Base-by-base conservation (phyloP, 805 yeast species). In the Isabelozyma pseudorhagii region DNA sequence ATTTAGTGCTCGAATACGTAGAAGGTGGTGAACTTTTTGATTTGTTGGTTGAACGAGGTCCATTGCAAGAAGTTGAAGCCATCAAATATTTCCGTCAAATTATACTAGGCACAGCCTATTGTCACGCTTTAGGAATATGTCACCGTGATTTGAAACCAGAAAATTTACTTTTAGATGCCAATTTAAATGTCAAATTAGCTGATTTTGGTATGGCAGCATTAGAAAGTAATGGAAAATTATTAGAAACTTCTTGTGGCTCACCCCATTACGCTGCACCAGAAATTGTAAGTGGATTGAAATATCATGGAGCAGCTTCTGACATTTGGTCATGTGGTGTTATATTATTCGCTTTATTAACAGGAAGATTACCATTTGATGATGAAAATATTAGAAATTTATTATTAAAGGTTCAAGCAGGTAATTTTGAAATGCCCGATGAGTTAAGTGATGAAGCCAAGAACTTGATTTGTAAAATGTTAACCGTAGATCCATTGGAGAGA, bases 201-300 rank as follows among this genome's bases (percentile, higher is more conserved):
- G 96, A 88, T 69, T 88, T 88, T 61, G 96, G 96, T 48, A 88
- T 88, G 96, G 96, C 96, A 27, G 94, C 94, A 18, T 72, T 88
- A 52, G 93, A 88, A 63, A 78, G 83, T 53, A 82, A 82, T 49
- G 89, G 84, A 47, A 80, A 81, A 63, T 69, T 88, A 48, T 71
- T 88, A 47, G 90, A 86, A 64, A 88, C 96, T 4, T 83, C 89
- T 13, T 88, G 96, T 71, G 96, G 96, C 4, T 85, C 92, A 18
- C 96, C 96, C 15, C 96, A 88, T 70, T 88, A 88, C 66, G 94
- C 94, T 6, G 88, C 96, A 2, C 96, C 96, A 0, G 96, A 88
- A 67, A 87, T 88, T 54, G 93, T 88, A 15, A 78, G 84, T 59
- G 93, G 94, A 14, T 79, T 80, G 59, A 81, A 82, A 48, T 88